A percentile compares a stretch with the other conserved stretches of the same genome.
Evolutionary conservation across 148 eudicot species (phyloP).

Genomic region (Dysphania ambrosioides): DNA sequence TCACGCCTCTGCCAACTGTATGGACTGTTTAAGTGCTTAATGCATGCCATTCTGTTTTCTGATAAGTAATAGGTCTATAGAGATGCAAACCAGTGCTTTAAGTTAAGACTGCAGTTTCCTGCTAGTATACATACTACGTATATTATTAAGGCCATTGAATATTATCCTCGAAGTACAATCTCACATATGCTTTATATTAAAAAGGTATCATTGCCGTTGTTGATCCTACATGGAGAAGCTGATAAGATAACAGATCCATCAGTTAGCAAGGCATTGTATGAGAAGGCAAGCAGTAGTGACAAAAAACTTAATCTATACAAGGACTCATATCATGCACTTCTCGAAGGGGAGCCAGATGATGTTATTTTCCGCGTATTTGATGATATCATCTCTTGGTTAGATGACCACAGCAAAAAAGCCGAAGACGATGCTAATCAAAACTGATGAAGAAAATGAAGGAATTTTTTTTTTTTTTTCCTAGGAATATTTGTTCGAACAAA

Average conservation of each 20-base stretch:
- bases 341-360: constrained; percentile 91
- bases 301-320: constrained; percentile 69
- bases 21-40: too few species aligned
- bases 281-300: constrained; percentile 79
- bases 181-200: constrained; percentile 6
- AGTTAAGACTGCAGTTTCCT: too few species aligned
- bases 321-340: constrained; percentile 71
- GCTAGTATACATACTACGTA: too few species aligned
- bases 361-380: constrained; percentile 51
- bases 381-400: constrained; percentile 87
- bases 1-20: too few species aligned
- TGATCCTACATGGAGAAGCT: constrained; percentile 90
- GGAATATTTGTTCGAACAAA: constrained; percentile 4
- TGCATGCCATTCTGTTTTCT: too few species aligned
- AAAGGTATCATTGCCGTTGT: constrained; percentile 77
- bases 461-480: not conserved
- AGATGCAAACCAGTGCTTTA: too few species aligned
- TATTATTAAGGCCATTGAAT: not conserved
- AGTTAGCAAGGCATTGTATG: constrained; percentile 74
- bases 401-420: constrained; percentile 43
- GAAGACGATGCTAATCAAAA: not conserved
- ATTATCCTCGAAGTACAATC: not conserved
- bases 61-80: too few species aligned
- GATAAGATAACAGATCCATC: constrained; percentile 88
- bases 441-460: constrained; percentile 3